Base-by-base conservation (phyloP, 768 basidiomycete species). In the Tephrocybe sp. region DNA sequence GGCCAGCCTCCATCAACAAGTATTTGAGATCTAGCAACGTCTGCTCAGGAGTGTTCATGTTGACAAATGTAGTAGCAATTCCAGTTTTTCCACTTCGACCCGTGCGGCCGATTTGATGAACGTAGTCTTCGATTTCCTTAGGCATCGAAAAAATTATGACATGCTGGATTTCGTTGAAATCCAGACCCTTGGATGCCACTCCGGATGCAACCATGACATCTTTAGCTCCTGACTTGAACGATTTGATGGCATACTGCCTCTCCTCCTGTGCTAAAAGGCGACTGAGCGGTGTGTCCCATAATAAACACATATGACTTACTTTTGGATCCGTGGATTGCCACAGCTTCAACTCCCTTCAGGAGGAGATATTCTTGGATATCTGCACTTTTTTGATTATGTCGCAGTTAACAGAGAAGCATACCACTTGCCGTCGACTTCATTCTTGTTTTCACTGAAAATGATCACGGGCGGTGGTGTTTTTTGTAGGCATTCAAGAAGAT, bases 121-220 rank as follows among this genome's bases (percentile, higher is more conserved):
- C 95, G 61, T 99, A 99, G 66, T 99, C 97, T 69, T 99, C 97
- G 55, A 99, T 99, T 72, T 99, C 97, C 68, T 98, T 99, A 0
- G 97, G 97, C 97, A 99, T 98, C 24, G 90, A 86, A 67, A 94
- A 99, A 54, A 97, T 98, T 68, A 99, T 97, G 63, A 98, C 94
- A 65, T 97, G 97, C 60, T 97, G 94, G 50, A 99, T 95, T 62
- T 98, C 97, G 66, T 89, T 94, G 70, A 99, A 99, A 69, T 99
- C 97, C 52, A 99, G 82, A 23, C 97, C 97, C 67, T 99, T 98
- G 31, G 93, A 97, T 1, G 95, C 97, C 22, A 99, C 93, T 24
- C 94, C 86, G 3, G 94, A 97, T 2, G 97, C 97, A 24, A 99
- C 97, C 97, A 98, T 98, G 41, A 98, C 95, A 66, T 99, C 97